Base-by-base conservation (phyloP, 2,329 filamentous ascomycete species). In the Epichloe bromicola region DNA sequence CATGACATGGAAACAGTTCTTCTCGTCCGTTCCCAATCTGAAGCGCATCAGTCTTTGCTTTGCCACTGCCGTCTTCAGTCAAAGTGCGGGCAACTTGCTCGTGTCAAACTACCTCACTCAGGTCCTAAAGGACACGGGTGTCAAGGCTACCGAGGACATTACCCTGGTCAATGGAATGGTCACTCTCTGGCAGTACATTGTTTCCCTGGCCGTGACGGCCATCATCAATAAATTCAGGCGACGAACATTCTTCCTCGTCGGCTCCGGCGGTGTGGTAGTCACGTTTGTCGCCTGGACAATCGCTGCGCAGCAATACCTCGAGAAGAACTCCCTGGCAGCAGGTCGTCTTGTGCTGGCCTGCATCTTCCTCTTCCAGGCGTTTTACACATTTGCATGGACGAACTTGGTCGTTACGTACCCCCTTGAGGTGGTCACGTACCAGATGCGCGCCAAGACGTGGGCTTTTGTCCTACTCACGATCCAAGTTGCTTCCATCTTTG, bases 371-470 rank as follows among this genome's bases (percentile, higher is more conserved):
- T 71, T 70, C 56, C 64, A 70, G 26, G 63, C 59, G 0, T 70
- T 70, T 37, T 72, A 72, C 49, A 69, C 65, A 0, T 62, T 70
- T 36, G 69, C 66, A 1, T 73, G 69, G 70, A 71, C 67, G 0
- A 69, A 69, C 7, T 42, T 73, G 42, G 63, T 71, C 2, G 68
- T 72, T 1, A 69, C 68, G 0, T 73, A 73, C 46, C 68, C 70
- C 1, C 60, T 70, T 0, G 70, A 72, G 54, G 59, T 72, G 6
- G 65, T 70, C 5, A 65, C 69, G 0, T 68, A 69, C 38, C 63
- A 66, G 46, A 70, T 71, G 63, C 65, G 69, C 6, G 69, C 69
- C 48, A 71, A 70, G 58, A 61, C 66, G 0, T 69, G 66, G 65
- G 64, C 64, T 0, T 68, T 71, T 45, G 65, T 70, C 0, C 61